A percentile compares a stretch with the other conserved stretches of the same genome.
Evolutionary conservation across 1,284 basidiomycete genomes (phyloP).

Genomic region (Rhodotorula sp.): DNA sequence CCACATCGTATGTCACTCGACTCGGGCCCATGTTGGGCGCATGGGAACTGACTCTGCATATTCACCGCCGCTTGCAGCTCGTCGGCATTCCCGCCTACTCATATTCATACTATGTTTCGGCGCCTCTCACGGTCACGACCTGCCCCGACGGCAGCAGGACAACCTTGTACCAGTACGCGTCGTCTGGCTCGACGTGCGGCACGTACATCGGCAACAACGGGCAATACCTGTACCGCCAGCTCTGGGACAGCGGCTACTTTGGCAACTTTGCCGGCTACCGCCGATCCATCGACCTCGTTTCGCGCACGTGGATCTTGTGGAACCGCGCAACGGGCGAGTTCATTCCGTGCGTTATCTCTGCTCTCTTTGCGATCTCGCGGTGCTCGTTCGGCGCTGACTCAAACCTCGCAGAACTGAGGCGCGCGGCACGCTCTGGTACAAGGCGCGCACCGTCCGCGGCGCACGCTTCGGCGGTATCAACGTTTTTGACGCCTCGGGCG

Average conservation of each 20-base stretch:
- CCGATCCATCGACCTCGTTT: neutral
- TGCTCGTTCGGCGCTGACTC: neutral
- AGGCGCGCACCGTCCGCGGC: constrained; percentile 8
- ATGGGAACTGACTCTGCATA: neutral
- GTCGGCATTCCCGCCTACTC: constrained; percentile 18
- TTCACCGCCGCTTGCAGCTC: neutral
- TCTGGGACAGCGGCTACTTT: constrained; percentile 15
- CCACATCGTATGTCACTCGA: constrained; percentile 5
- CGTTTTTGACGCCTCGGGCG: constrained; percentile 25
- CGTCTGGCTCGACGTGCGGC: constrained; percentile 24
- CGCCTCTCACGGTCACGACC: constrained; percentile 1
- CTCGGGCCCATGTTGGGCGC: too few relatives aligned
- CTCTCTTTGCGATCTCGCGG: too few relatives aligned
- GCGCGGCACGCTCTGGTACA: constrained; percentile 3
- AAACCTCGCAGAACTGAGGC: constrained; percentile 10
- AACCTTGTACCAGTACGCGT: constrained; percentile 6
- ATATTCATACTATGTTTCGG: constrained; percentile 24
- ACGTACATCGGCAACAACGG: constrained; percentile 16
- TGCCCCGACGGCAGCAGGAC: constrained; percentile 27
- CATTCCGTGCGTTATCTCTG: constrained; percentile 14
- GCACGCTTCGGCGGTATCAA: constrained; percentile 10
- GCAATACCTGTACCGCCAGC: constrained; percentile 20
- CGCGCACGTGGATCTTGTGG: constrained; percentile 11
- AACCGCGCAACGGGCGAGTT: constrained; percentile 8
- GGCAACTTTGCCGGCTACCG: constrained; percentile 8